Percentiles rank a stretch among this genome's conserved stretches.
Evolutionary conservation across 1,284 basidiomycete genomes (phyloP).

Genomic region (Clitocybe nebularis): DNA sequence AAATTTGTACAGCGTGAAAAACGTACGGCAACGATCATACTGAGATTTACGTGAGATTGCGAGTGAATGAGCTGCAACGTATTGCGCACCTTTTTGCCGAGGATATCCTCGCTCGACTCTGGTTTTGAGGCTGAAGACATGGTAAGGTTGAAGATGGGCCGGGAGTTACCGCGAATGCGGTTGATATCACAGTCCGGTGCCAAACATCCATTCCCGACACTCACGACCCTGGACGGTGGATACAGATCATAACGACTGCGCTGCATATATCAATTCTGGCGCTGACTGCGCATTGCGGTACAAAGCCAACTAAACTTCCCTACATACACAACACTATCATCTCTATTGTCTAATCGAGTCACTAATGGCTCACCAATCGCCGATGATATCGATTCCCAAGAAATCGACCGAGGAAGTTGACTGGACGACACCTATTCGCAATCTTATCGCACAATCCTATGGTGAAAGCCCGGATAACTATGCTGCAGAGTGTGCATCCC

Average conservation of each 20-base stretch:
- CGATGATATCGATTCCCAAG: slow-evolving; percentile 79
- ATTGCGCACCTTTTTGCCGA: slow-evolving; percentile 74
- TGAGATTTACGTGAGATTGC: slow-evolving; percentile 27
- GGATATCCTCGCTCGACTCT: slow-evolving; percentile 79
- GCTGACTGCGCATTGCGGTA: not conserved
- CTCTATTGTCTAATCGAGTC: not conserved
- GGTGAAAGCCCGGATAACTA: slow-evolving; percentile 92
- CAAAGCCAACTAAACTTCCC: too few species aligned
- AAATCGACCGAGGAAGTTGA: slow-evolving; percentile 85
- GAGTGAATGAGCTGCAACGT: not conserved
- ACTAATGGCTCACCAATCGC: slow-evolving; percentile 68
- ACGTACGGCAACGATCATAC: slow-evolving; percentile 92
- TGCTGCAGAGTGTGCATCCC: slow-evolving; percentile 74
- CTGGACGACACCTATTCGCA: slow-evolving; percentile 86
- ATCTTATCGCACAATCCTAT: slow-evolving; percentile 88
- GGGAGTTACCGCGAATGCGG: slow-evolving; percentile 23
- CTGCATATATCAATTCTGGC: not conserved
- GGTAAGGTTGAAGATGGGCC: slow-evolving; percentile 19
- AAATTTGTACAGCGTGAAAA: slow-evolving; percentile 9
- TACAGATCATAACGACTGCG: not conserved
- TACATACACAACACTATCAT: too few species aligned
- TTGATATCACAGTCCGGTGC: not conserved
- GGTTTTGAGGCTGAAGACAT: slow-evolving; percentile 54
- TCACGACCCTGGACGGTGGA: not conserved
- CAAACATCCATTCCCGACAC: too few species aligned